phyloP scores from a whole-genome alignment of 78 protist genomes.

The Dictyostelium citrinum region DNA sequence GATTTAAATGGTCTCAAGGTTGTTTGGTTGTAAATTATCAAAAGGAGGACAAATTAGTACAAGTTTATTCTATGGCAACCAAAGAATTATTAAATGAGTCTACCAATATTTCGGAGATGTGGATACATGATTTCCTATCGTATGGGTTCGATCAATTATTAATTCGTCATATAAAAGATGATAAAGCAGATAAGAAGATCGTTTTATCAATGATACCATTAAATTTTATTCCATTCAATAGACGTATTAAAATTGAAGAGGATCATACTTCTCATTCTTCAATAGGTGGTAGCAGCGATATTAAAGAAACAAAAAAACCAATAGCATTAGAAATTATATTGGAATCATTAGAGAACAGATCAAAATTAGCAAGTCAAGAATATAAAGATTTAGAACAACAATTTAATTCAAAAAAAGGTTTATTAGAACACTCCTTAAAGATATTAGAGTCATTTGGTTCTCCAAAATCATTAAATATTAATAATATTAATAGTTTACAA shows the following conservation, averaged over 20 bases:
- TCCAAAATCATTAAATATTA: neutral
- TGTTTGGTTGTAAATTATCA: conserved; percentile 1
- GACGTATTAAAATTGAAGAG: neutral
- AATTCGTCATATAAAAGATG: conserved; percentile 12
- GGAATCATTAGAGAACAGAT: conserved; percentile 14
- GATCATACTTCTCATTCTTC: neutral
- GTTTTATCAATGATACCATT: conserved; percentile 13
- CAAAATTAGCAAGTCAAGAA: conserved; percentile 1
- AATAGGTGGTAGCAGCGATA: neutral
- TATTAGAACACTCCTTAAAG: conserved; percentile 6
- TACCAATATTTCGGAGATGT: neutral
- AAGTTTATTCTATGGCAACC: conserved; percentile 17
- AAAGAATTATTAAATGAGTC: conserved; percentile 3
- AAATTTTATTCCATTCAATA: neutral
- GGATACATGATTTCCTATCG: conserved; percentile 22
- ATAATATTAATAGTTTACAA: neutral
- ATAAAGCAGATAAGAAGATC: neutral
- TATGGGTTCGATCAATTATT: conserved; percentile 34
- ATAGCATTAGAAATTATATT: neutral
- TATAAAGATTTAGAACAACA: neutral
- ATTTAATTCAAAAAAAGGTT: neutral
- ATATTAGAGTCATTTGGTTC: conserved; percentile 28
- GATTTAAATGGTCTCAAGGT: conserved; percentile 17
- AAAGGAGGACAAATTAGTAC: neutral
- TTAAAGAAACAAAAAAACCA: neutral